Evolutionary conservation across 352 stramenopile genomes (phyloP), one percentile per base, ranked within the genome.

Genomic region (Phytophthora fragariaefolia): DNA sequence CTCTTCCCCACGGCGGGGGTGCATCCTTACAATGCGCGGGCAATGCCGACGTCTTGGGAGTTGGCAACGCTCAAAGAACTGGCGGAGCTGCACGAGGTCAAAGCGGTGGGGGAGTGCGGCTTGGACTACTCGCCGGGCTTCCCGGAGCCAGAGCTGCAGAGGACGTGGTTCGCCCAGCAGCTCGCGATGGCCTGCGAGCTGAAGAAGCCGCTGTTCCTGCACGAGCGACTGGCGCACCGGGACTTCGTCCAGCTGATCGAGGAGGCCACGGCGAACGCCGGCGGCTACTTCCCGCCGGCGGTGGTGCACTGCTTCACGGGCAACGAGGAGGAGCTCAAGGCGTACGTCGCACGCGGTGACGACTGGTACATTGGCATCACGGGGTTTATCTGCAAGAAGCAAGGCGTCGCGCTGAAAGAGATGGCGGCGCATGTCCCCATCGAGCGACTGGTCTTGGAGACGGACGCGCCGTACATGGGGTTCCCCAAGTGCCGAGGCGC

Each of bases 291-390:
- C 23, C 79, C 79, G 0, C 76, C 82, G 15, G 83, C 85, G 9
- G 74, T 97, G 30, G 88, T 98, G 17, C 93, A 98, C 76, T 98
- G 93, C 72, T 98, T 98, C 67, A 98, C 93, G 13, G 91, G 92
- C 17, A 87, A 60, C 0, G 73, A 76, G 24, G 63, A 79, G 4
- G 91, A 97, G 54, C 76, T 96, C 15, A 64, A 80, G 26, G 73
- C 80, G 62, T 97, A 97, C 59, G 70, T 97, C 17, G 60, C 50
- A 12, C 74, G 77, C 47, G 74, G 74, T 17, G 66, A 72, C 17
- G 87, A 92, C 53, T 97, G 94, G 69, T 96, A 91, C 79, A 93
- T 97, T 71, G 92, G 92, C 26, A 76, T 98, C 60, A 98, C 93
- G 22, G 93, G 93, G 13, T 96, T 89, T 48, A 85, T 98, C 32